A percentile compares a stretch with the other conserved stretches of the same genome.
Conservation (phyloP, 2,329 filamentous ascomycete species). For the Aspergillus udagawae region DNA sequence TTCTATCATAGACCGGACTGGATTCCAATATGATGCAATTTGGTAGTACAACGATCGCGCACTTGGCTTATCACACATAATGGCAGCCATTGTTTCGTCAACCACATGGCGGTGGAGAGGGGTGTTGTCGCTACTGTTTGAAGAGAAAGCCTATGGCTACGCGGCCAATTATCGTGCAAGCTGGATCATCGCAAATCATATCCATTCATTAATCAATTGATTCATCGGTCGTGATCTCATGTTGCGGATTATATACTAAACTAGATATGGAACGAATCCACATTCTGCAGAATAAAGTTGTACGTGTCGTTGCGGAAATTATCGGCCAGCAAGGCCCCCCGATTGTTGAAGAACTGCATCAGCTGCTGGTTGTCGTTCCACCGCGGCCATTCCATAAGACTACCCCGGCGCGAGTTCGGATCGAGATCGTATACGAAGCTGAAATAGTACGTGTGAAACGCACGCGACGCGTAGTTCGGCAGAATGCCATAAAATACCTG, state of each 20-base stretch:
- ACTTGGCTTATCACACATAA: no score
- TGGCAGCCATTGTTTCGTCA: no score
- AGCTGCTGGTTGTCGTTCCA: conserved; percentile 52
- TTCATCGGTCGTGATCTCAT: neutral
- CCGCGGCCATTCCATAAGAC: conserved; percentile 49
- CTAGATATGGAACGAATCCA: conserved; percentile 23
- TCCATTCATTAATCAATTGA: neutral
- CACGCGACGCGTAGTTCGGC: conserved; percentile 57
- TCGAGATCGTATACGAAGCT: conserved; percentile 68
- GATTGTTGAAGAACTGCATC: conserved; percentile 44
- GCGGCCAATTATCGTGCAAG: no score
- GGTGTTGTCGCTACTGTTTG: no score
- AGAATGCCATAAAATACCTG: conserved; percentile 64
- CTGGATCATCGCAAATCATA: neutral
- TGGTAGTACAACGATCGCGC: neutral
- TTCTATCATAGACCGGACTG: no score
- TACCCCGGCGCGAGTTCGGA: conserved; percentile 56
- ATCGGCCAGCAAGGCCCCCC: conserved; percentile 42
- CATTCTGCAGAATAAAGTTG: conserved; percentile 34
- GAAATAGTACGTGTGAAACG: conserved; percentile 66
- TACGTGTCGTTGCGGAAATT: conserved; percentile 46
- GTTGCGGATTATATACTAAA: neutral
- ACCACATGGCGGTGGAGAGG: no score
- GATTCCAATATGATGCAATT: no score
- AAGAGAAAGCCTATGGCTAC: no score